A percentile compares a stretch with the other conserved stretches of the same genome.
Conservation (phyloP, 2,329 filamentous ascomycete species). For the Colletotrichum aenigma region DNA sequence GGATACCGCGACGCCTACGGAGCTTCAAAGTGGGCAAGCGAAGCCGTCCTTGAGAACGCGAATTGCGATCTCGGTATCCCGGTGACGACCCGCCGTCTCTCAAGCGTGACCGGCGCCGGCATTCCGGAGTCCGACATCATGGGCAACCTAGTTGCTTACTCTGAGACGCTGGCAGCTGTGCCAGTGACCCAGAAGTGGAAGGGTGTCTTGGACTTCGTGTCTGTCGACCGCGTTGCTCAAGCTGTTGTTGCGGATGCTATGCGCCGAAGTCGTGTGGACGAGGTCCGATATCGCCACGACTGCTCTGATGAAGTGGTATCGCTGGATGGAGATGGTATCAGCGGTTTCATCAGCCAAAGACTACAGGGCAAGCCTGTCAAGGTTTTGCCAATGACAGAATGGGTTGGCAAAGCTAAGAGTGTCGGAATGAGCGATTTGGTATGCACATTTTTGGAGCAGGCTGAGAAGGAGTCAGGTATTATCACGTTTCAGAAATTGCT, state of each 20-base stretch:
- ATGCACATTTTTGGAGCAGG: not conserved
- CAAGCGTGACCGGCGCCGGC: not conserved
- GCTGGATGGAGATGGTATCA: not conserved
- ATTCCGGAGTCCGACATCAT: not conserved
- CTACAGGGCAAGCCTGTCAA: not conserved
- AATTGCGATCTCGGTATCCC: slow-evolving; percentile 20
- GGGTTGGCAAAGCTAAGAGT: not conserved
- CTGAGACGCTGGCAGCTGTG: not conserved
- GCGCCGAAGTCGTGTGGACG: not conserved
- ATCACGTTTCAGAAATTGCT: not conserved
- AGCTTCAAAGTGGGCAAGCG: slow-evolving; percentile 37
- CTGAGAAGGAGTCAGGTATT: not conserved
- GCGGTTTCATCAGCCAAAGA: not conserved
- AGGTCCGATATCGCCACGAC: not conserved
- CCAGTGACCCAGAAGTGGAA: not conserved
- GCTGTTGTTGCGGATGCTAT: not conserved
- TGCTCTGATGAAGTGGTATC: not conserved
- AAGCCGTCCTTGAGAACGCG: slow-evolving; percentile 31
- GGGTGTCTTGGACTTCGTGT: not conserved
- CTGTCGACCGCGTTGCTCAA: not conserved
- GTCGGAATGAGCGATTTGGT: not conserved
- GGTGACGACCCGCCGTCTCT: slow-evolving; percentile 30
- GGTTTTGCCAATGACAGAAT: not conserved
- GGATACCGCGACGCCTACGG: slow-evolving; percentile 33
- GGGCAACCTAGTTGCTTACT: not conserved